Percentiles rank a stretch among this genome's conserved stretches.
phyloP scores from a whole-genome alignment of 305 asterid genomes.

The Plantago coronopus region DNA sequence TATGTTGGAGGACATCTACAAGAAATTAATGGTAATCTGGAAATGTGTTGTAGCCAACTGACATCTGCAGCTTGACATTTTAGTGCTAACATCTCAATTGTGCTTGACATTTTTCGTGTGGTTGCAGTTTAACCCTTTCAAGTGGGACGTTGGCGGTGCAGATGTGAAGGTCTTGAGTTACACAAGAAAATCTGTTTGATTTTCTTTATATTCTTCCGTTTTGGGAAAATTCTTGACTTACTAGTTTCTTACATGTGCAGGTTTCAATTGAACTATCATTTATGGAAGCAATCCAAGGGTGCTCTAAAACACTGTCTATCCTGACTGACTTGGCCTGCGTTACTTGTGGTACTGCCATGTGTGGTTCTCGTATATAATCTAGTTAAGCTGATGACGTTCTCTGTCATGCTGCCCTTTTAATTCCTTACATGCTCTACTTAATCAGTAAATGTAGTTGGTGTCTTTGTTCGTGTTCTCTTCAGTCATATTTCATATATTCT shows the following conservation, averaged over 20 bases:
- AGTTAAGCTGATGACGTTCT: background rate
- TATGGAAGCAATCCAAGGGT: constrained; percentile 93
- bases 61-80: constrained; percentile 8
- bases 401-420: background rate
- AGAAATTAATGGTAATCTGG: too few relatives aligned
- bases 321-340: constrained; percentile 57
- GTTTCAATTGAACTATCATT: constrained; percentile 64
- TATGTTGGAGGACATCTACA: too few relatives aligned
- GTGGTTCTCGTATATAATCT: constrained; percentile 3
- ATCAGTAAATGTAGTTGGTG: constrained; percentile 7
- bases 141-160: constrained; percentile 62
- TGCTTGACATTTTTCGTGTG: constrained; percentile 20
- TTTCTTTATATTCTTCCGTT: background rate
- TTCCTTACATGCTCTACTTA: constrained; percentile 1
- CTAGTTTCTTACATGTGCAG: constrained; percentile 36
- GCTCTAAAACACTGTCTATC: constrained; percentile 61
- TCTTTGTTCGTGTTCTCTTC: constrained; percentile 9
- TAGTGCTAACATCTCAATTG: constrained; percentile 18
- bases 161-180: constrained; percentile 55
- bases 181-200: background rate
- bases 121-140: constrained; percentile 52
- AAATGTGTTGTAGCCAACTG: too few relatives aligned
- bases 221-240: background rate
- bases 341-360: constrained; percentile 58
- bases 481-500: background rate